These are phyloP conservation scores for Lentinula boryana DNA, from an alignment of 768 basidiomycete genomes.

Conservation along the genomic window DNA sequence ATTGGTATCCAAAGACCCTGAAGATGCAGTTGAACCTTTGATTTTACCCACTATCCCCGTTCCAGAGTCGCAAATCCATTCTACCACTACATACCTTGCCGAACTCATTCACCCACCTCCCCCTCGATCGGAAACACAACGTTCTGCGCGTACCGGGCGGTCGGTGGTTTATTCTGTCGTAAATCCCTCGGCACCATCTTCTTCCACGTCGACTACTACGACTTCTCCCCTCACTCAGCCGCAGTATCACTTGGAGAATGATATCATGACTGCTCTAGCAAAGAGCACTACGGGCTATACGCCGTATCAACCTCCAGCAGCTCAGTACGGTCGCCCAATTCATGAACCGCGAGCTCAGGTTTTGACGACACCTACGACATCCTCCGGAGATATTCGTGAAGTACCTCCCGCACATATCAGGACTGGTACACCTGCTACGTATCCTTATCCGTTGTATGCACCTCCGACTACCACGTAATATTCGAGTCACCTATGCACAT, in stretches of 20 bases:
- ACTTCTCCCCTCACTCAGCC: neutral
- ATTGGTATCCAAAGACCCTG: neutral
- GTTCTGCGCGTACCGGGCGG: neutral
- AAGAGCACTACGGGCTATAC: constrained; percentile 2
- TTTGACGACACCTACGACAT: neutral
- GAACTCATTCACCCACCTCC: neutral
- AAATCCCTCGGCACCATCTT: constrained; percentile 1
- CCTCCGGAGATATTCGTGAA: neutral
- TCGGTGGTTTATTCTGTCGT: constrained; percentile 4
- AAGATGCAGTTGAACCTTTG: neutral
- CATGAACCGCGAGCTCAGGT: neutral
- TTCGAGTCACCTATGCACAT: neutral
- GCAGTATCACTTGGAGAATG: neutral
- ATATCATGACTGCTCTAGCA: neutral
- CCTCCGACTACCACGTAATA: neutral
- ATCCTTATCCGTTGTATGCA: neutral
- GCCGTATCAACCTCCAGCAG: neutral
- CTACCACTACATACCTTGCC: neutral
- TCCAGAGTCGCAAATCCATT: neutral
- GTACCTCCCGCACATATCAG: neutral
- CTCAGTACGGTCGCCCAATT: neutral
- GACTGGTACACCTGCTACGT: neutral
- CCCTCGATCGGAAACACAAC: constrained; percentile 2
- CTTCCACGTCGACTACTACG: neutral
- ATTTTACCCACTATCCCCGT: neutral